Conservation (phyloP, 2,329 filamentous ascomycete genomes). For the Iodosphaeria phyllophila region DNA sequence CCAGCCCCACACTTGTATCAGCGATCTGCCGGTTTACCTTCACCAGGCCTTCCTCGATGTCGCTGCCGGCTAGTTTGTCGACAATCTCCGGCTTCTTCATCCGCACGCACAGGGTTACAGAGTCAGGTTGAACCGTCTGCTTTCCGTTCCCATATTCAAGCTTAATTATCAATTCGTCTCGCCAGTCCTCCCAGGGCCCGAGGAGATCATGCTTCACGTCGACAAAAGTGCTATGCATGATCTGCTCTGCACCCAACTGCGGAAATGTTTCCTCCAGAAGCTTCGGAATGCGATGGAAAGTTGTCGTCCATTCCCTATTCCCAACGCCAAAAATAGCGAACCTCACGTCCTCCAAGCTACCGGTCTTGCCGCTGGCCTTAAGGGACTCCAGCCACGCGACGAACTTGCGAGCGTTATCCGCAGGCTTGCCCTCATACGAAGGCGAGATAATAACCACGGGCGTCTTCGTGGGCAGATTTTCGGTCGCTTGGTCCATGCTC, state of each 20-base stretch:
- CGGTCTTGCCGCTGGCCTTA: slow-evolving; percentile 16
- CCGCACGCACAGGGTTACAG: slow-evolving; percentile 30
- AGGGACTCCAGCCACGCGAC: slow-evolving; percentile 43
- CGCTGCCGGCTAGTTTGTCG: slow-evolving; percentile 15
- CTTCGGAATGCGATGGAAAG: slow-evolving; percentile 38
- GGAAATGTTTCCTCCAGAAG: slow-evolving; percentile 26
- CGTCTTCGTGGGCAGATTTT: slow-evolving; percentile 36
- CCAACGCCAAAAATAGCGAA: slow-evolving; percentile 59
- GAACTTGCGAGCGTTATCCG: slow-evolving; percentile 54
- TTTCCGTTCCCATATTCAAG: not conserved
- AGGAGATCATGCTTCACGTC: slow-evolving; percentile 31
- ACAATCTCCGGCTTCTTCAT: too few relatives aligned
- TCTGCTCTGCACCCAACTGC: slow-evolving; percentile 28
- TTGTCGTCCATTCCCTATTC: slow-evolving; percentile 22
- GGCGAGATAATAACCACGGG: slow-evolving; percentile 49
- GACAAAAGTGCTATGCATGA: slow-evolving; percentile 38
- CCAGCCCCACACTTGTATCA: slow-evolving; percentile 25
- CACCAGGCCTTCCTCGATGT: slow-evolving; percentile 43
- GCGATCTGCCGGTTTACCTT: slow-evolving; percentile 32
- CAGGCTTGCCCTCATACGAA: slow-evolving; percentile 56
- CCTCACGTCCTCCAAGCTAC: slow-evolving; percentile 33
- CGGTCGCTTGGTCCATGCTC: slow-evolving; percentile 41
- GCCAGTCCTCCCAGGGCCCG: not conserved
- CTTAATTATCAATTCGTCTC: not conserved
- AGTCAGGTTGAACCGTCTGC: not conserved